Evolutionary conservation across 129 eudicot genomes (phyloP).

Genomic region (carrot (Daucus carota)): DNA sequence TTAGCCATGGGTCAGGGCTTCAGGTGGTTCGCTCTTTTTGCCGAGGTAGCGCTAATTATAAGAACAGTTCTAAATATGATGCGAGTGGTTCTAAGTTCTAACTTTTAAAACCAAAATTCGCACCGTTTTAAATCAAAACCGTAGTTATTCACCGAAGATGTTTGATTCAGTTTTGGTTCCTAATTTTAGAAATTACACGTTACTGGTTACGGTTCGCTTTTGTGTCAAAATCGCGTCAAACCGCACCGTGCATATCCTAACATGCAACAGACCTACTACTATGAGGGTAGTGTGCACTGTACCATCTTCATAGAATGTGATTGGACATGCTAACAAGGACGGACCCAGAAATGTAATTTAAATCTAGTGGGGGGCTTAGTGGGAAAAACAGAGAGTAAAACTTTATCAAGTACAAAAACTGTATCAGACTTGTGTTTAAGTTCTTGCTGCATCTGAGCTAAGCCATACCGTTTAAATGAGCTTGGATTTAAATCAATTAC

Average conservation of each 20-base stretch:
- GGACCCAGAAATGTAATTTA: neutral
- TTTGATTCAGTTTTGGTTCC: neutral
- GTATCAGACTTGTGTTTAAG: neutral
- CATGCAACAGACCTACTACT: neutral
- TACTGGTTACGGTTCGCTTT: neutral
- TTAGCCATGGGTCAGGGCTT: neutral
- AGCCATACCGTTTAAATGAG: neutral
- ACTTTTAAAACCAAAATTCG: too few relatives aligned
- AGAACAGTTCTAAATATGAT: neutral
- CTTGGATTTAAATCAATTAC: neutral
- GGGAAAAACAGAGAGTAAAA: neutral
- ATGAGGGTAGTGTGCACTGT: neutral
- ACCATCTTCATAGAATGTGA: neutral
- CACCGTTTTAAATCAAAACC: neutral
- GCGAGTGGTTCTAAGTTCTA: neutral
- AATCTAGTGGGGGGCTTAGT: conserved; percentile 3
- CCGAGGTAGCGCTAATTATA: too few relatives aligned
- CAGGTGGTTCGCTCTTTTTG: neutral
- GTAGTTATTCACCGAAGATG: neutral
- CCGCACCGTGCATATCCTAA: neutral
- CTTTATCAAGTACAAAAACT: neutral
- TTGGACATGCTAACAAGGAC: neutral
- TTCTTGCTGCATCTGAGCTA: neutral
- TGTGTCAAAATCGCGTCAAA: neutral
- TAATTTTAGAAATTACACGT: too few relatives aligned